Conservation (phyloP, 164 flowering plant species). For the grape (Vitis vinifera) region DNA sequence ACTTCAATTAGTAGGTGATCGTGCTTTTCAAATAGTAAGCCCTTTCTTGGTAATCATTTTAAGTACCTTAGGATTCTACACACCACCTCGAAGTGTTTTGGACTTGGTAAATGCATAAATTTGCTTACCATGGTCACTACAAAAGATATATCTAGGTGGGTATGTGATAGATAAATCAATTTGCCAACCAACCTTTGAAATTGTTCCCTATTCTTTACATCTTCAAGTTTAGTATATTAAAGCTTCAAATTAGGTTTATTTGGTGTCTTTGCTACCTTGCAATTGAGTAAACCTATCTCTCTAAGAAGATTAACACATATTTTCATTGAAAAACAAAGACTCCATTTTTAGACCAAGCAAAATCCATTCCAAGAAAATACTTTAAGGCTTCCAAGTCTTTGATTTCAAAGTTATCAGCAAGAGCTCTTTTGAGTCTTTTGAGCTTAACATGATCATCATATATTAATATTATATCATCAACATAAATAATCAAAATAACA, state of each 20-base stretch:
- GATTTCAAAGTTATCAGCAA: not conserved
- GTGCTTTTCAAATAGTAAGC: not conserved
- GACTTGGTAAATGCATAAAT: too few species aligned
- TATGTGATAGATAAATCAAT: not conserved
- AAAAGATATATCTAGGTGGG: not conserved
- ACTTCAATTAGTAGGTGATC: not conserved
- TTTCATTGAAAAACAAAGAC: not conserved
- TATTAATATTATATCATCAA: not conserved
- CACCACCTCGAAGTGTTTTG: not conserved
- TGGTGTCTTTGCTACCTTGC: not conserved
- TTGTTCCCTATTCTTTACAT: too few species aligned
- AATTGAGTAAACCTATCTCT: too few species aligned
- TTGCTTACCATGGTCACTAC: not conserved
- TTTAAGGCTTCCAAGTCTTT: not conserved
- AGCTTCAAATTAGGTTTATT: not conserved
- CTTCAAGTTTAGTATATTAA: not conserved
- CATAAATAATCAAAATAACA: too few species aligned
- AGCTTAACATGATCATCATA: not conserved
- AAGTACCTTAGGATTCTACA: not conserved
- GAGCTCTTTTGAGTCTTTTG: not conserved
- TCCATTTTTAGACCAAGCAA: not conserved
- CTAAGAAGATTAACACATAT: too few species aligned
- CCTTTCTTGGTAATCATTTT: not conserved
- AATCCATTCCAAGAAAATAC: conserved; percentile 1
- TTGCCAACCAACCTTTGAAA: too few species aligned